Conservation (phyloP, 2,329 filamentous ascomycete genomes). For the Pseudogymnoascus sp. region DNA sequence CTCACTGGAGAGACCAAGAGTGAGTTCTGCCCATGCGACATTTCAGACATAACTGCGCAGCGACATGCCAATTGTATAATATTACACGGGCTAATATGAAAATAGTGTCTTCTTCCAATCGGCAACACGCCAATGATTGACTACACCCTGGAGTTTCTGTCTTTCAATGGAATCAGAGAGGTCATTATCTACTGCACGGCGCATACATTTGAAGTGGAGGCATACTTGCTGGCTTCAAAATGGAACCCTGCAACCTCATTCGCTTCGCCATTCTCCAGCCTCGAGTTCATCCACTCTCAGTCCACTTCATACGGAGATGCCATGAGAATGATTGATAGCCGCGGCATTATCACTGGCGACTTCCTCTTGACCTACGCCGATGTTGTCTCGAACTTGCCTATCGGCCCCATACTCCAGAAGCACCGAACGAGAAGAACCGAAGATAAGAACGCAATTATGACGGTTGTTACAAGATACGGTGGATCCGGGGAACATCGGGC, state of each 20-base stretch:
- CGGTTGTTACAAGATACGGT: conserved; percentile 77
- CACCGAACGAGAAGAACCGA: conserved; percentile 74
- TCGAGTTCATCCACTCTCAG: conserved; percentile 79
- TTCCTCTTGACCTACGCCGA: conserved; percentile 92
- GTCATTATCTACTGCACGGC: conserved; percentile 88
- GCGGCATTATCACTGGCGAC: conserved; percentile 77
- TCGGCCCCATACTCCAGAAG: conserved; percentile 69
- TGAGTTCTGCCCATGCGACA: conserved; percentile 38
- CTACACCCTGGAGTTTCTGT: conserved; percentile 93
- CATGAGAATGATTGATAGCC: conserved; percentile 84
- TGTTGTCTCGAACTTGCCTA: conserved; percentile 77
- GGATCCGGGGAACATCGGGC: conserved; percentile 65
- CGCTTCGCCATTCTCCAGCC: conserved; percentile 61
- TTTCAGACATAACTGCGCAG: background rate
- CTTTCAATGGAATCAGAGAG: conserved; percentile 89
- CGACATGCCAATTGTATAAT: background rate
- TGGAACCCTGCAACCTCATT: conserved; percentile 64
- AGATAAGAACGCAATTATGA: conserved; percentile 97
- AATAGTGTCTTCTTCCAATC: conserved; percentile 80
- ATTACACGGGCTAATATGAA: conserved; percentile 20
- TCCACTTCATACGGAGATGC: conserved; percentile 87
- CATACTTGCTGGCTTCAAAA: conserved; percentile 75
- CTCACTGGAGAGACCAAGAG: conserved; percentile 79
- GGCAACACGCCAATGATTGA: conserved; percentile 94
- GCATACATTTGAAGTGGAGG: conserved; percentile 79